Base-by-base conservation (phyloP, 495 filamentous ascomycete genomes). In the Penicillium manginii region DNA sequence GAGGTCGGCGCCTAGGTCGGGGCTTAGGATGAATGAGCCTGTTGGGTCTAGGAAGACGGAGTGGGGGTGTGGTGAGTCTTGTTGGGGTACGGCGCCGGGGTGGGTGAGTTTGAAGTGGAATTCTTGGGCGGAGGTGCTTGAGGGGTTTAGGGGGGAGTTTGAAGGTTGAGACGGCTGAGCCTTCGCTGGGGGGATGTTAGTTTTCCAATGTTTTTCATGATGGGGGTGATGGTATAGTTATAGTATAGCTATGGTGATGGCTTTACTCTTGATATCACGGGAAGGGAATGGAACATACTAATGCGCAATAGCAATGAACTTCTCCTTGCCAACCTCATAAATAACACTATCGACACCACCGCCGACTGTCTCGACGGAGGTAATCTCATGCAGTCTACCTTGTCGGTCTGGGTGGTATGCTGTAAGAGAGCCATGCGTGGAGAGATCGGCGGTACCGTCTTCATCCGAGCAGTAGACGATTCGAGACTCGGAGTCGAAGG, bases 1-100 rank as follows among this genome's bases (percentile, higher is more conserved):
- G n/a, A 87, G 63, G 63, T 93, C 90, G 17, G 85, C 79, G 49
- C 90, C 89, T 6, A 93, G 76, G 56, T 93, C 90, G 10, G 90
- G 88, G 8, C 85, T 78, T 0, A 91, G 58, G 17, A 90, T 62
- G 73, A 84, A 92, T 21, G 75, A 64, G 1, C 79, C 83, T 0
- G 86, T 87, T 15, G 90, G 90, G 65, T 93, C 90, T 22, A 91
- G 67, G 60, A 91, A 63, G 29, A 81, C 83, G 53, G 89, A 73
- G 62, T 93, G 90, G 10, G 89, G 88, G 64, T 88, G 89, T n/a
- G 90, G 77, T 3, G 76, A 73, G 7, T 86, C 80, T 74, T 91
- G 89, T 21, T 85, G 83, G 5, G 82, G 73, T 31, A 76, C 62
- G 46, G 80, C 60, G n/a, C 82, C 83, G 1, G 83, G 81, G 6